These are phyloP conservation scores for Curvularia verruculosa DNA, from an alignment of 2,329 filamentous ascomycete genomes.

Conservation along the genomic window DNA sequence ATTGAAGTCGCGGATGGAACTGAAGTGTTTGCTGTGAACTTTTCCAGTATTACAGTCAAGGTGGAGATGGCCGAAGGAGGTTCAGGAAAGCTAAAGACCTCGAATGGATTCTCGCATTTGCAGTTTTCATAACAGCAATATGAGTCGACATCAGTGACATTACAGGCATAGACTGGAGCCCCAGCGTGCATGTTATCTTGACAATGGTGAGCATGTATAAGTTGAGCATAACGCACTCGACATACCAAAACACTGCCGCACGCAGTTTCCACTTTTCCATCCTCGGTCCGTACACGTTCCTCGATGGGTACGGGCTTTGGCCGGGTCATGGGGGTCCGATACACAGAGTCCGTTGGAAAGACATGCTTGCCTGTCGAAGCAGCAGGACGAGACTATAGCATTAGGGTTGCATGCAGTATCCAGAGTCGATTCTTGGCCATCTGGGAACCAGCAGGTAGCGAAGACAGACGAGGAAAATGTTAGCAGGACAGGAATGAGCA, in stretches of 20 bases:
- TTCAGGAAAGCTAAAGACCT: conserved; percentile 28
- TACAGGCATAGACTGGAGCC: conserved; percentile 34
- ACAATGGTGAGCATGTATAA: conserved; percentile 4
- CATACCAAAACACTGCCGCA: conserved; percentile 30
- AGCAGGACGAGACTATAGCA: conserved; percentile 32
- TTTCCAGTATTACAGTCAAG: conserved; percentile 36
- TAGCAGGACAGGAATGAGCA: background rate
- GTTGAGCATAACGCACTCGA: background rate
- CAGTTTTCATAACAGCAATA: conserved; percentile 40
- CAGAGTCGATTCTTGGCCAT: conserved; percentile 13
- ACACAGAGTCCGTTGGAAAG: conserved; percentile 41
- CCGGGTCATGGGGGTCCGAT: conserved; percentile 31
- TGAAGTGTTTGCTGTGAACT: conserved; percentile 8
- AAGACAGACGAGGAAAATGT: conserved; percentile 9
- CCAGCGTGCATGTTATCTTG: conserved; percentile 33
- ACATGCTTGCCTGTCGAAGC: conserved; percentile 38
- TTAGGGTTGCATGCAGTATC: conserved; percentile 28
- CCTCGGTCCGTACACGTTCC: conserved; percentile 37
- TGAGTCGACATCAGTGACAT: conserved; percentile 28
- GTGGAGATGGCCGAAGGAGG: conserved; percentile 30
- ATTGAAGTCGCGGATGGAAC: conserved; percentile 2
- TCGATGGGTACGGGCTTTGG: conserved; percentile 27
- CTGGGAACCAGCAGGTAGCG: conserved; percentile 26
- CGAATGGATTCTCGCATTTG: conserved; percentile 27
- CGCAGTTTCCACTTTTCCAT: conserved; percentile 36